Conservation (phyloP, 768 basidiomycete genomes). For the Mycena olivaceomarginata region DNA sequence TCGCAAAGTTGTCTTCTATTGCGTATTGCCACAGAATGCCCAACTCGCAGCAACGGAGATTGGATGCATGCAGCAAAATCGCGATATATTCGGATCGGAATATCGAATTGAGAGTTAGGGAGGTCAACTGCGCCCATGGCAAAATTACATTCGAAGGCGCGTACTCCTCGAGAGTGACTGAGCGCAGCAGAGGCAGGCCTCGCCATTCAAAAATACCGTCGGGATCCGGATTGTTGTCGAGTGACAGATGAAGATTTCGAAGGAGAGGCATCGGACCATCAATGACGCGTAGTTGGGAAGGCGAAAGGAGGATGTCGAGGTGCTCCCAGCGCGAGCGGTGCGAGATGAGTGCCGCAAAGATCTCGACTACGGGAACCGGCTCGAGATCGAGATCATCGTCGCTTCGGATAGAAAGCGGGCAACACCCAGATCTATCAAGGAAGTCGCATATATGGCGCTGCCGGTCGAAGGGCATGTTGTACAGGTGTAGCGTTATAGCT, state of each 20-base stretch:
- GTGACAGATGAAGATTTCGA: background rate
- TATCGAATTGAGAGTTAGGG: background rate
- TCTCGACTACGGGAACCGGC: background rate
- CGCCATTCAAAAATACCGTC: background rate
- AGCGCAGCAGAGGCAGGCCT: background rate
- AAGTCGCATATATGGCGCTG: background rate
- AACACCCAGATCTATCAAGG: background rate
- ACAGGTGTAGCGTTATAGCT: background rate
- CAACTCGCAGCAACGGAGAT: background rate
- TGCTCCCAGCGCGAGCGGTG: slow-evolving; percentile 3
- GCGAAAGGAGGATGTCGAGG: background rate
- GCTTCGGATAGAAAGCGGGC: background rate
- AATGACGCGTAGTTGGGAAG: background rate
- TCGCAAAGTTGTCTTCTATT: background rate
- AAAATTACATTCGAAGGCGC: background rate
- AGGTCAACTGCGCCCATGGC: background rate
- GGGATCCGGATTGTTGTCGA: too few relatives aligned
- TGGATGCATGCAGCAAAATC: background rate
- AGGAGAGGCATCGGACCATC: background rate
- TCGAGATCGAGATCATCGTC: background rate
- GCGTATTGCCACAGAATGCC: background rate
- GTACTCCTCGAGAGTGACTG: background rate
- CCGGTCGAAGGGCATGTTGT: background rate
- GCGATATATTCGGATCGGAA: background rate
- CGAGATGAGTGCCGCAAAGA: background rate